These are phyloP conservation scores for Salix koriyanagi DNA, from an alignment of 345 rosid genomes.

Conservation along the genomic window DNA sequence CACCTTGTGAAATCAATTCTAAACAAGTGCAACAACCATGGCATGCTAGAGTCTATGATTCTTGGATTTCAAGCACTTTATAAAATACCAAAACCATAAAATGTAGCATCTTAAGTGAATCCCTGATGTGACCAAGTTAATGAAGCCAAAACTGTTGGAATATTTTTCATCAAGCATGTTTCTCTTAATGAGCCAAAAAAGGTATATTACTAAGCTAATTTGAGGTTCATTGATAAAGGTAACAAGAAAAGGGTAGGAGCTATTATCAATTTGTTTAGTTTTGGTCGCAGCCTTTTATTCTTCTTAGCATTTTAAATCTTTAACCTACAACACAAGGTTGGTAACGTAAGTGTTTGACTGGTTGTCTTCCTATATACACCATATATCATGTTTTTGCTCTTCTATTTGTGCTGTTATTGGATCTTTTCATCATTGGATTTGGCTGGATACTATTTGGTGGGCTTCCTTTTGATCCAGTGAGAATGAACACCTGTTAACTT, in stretches of 20 bases:
- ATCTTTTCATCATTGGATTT: slow-evolving; percentile 21
- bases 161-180: neutral
- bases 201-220: neutral
- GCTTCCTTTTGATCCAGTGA: slow-evolving; percentile 28
- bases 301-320: neutral
- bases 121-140: neutral
- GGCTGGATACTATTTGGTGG: slow-evolving; percentile 29
- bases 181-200: neutral
- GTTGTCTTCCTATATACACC: neutral
- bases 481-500: neutral
- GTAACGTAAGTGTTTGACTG: neutral
- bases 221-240: neutral
- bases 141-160: neutral
- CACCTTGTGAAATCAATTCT: neutral
- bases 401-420: slow-evolving; percentile 1
- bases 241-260: neutral
- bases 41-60: neutral
- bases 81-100: neutral
- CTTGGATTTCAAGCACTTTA: neutral
- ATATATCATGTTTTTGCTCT: neutral
- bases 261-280: neutral
- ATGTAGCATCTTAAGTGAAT: neutral
- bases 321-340: neutral
- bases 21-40: neutral
- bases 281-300: neutral